phyloP scores from a whole-genome alignment of 192 early-diverging fungal genomes.

The Irineochytrium annulatum region DNA sequence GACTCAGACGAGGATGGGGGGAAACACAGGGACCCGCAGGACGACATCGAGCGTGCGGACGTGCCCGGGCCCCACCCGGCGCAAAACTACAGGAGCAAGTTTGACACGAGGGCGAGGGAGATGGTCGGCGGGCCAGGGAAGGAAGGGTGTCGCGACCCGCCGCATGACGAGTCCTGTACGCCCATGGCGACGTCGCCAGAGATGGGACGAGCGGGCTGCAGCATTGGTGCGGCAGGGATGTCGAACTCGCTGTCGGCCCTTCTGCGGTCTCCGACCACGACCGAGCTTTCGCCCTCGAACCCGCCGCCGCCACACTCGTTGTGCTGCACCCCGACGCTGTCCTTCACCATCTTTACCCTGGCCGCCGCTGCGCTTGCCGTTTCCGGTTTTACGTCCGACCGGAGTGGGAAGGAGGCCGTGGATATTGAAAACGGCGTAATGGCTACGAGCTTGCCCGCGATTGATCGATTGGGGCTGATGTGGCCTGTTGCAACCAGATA shows the following conservation, averaged over 20 bases:
- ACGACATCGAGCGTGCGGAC: conserved; percentile 8
- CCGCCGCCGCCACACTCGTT: not conserved
- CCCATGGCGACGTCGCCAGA: not conserved
- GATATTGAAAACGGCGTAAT: conserved; percentile 6
- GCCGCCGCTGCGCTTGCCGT: conserved; percentile 14
- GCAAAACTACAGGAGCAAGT: conserved; percentile 7
- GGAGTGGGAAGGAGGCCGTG: not conserved
- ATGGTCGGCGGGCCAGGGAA: not conserved
- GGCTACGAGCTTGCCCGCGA: conserved; percentile 5
- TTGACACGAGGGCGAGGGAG: conserved; percentile 1
- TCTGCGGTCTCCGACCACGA: too few relatives aligned
- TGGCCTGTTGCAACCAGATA: conserved; percentile 6
- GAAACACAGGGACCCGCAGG: too few relatives aligned
- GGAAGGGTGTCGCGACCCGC: not conserved
- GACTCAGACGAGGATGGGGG: not conserved
- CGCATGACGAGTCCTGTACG: not conserved
- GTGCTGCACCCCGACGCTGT: conserved; percentile 6
- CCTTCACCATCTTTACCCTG: conserved; percentile 16
- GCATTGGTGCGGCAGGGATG: too few relatives aligned
- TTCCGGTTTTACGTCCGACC: not conserved
- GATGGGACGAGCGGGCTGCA: too few relatives aligned
- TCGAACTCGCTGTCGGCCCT: too few relatives aligned
- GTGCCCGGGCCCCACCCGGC: not conserved
- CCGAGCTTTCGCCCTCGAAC: too few relatives aligned
- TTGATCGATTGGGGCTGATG: conserved; percentile 11